Evolutionary conservation across 1,284 basidiomycete species (phyloP), one percentile per base, ranked within the genome.

Genomic region (Chalciporus sp.): DNA sequence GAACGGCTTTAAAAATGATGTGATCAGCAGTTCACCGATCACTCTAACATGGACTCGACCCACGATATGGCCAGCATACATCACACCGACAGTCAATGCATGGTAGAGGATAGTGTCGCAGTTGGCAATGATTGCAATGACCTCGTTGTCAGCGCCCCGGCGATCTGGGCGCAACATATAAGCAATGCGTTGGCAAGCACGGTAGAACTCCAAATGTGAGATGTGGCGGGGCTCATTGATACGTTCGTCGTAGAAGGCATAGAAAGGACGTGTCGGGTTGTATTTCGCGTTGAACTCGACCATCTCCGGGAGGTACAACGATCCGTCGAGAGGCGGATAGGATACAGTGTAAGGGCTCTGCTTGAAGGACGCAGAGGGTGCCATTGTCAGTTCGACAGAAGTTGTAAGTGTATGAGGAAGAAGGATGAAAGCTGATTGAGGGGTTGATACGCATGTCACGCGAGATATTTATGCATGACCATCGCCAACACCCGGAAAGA

Each of bases 71-170:
- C 71, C 70, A 6, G 72, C 66, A 19, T 59, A 64, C 4, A 72
- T 66, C 0, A 69, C 37, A 2, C 72, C 74, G 41, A 66, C 50
- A 8, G 60, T 53, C 4, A 72, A 20, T 0, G 72, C 60, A 5
- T 73, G 68, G 46, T 72, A 72, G 14, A 72, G 58, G 10, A 74
- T 48, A 7, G 65, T 63, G 43, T 75, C 73, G 4, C 58, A 56
- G 10, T 64, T 60, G 2, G 61, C 67, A 6, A 75, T 60, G 23
- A 73, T 49, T 0, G 52, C 68, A 7, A 75, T 47, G 1, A 72
- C 56, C 4, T 49, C 44, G 4, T 60, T 58, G 11, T 66, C 60
- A 0, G 47, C 23, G 2, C 62, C 60, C 7, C 52, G 20, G 1
- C 58, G 46, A n/a, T 51, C 35, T 1, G 65, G 67, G 8, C 65